phyloP scores from a whole-genome alignment of 129 eudicot genomes.

The sunflower (Helianthus annuus) region DNA sequence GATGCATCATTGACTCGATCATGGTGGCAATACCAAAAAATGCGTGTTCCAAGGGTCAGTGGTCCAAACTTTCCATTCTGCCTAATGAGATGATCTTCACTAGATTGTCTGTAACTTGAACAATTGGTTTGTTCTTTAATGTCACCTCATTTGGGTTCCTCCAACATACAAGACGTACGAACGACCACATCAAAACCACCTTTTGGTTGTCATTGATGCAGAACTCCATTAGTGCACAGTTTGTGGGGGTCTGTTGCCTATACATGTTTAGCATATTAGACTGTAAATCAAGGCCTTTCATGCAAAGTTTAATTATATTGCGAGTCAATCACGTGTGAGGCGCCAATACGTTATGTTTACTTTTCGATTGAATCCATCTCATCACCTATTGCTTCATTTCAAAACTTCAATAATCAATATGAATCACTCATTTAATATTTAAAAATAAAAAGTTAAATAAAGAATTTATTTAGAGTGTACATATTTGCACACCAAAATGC shows the following conservation, averaged over 20 bases:
- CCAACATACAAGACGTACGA: background rate
- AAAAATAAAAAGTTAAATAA: no score
- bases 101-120: background rate
- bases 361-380: no score
- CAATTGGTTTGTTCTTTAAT: background rate
- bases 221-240: background rate
- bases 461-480: no score
- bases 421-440: no score
- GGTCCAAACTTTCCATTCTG: constrained; percentile 1
- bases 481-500: no score
- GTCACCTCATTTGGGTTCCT: background rate
- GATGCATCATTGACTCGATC: background rate
- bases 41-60: background rate
- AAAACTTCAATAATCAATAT: no score
- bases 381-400: no score
- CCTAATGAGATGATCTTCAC: background rate
- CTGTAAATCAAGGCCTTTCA: background rate
- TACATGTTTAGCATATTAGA: no score
- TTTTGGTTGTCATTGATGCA: constrained; percentile 1
- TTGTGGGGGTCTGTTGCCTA: background rate
- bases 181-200: background rate
- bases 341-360: no score
- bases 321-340: background rate
- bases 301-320: background rate
- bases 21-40: background rate